Conservation (phyloP, 139 green algal species). For the Micromonas pusilla region DNA sequence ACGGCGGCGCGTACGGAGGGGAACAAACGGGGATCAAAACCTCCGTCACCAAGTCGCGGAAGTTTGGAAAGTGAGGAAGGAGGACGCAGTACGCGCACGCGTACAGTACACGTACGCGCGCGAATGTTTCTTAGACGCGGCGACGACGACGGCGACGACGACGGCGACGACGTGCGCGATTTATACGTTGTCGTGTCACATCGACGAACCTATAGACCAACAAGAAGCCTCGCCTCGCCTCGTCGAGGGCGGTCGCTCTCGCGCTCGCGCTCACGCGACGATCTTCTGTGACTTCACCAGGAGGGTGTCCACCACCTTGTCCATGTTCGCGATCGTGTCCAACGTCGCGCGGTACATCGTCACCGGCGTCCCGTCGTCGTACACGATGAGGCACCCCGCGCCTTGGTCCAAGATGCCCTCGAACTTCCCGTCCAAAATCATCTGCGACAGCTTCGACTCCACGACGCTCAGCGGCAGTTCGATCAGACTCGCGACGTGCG, state of each 20-base stretch:
- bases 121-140: no score
- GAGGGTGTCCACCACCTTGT: slow-evolving; percentile 69
- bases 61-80: slow-evolving; percentile 34
- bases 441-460: slow-evolving; percentile 89
- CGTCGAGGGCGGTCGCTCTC: no score
- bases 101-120: no score
- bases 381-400: slow-evolving; percentile 84
- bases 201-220: no score
- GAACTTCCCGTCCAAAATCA: slow-evolving; percentile 98
- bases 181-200: no score
- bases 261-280: background rate
- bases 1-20: slow-evolving; percentile 65
- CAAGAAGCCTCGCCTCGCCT: no score
- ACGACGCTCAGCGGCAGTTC: slow-evolving; percentile 66
- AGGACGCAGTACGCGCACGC: no score
- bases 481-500: slow-evolving; percentile 83
- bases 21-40: slow-evolving; percentile 93
- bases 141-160: no score
- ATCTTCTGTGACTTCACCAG: slow-evolving; percentile 2
- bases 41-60: slow-evolving; percentile 60
- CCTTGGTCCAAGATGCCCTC: slow-evolving; percentile 84
- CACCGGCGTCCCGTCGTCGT: slow-evolving; percentile 56
- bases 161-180: no score
- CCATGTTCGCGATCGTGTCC: slow-evolving; percentile 72
- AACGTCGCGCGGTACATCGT: slow-evolving; percentile 54